These are phyloP conservation scores for Fusarium sp. DNA, from an alignment of 2,329 filamentous ascomycete species.

Conservation along the genomic window DNA sequence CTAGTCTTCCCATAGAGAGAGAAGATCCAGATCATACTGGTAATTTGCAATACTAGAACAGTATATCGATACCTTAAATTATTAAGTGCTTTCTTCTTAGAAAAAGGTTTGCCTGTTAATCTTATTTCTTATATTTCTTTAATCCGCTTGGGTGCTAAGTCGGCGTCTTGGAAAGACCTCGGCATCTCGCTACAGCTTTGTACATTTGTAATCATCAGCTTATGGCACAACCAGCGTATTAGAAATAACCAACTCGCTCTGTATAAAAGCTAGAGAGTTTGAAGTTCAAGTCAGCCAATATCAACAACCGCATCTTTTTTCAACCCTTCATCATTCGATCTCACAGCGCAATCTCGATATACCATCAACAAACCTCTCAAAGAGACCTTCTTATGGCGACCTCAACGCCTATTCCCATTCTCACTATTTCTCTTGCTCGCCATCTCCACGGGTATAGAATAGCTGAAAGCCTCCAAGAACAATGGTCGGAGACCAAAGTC, in stretches of 20 bases:
- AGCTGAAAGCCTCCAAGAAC: neutral
- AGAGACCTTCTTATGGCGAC: neutral
- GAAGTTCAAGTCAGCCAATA: accelerated
- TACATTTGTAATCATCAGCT: neutral
- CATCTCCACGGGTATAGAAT: conserved; percentile 1
- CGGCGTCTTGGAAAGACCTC: neutral
- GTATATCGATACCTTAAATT: too few relatives aligned
- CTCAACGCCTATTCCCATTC: neutral
- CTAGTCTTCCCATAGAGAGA: neutral
- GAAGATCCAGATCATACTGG: too few relatives aligned
- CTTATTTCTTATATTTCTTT: accelerated
- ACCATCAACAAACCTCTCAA: accelerated
- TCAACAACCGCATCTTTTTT: too few relatives aligned
- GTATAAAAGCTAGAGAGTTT: neutral
- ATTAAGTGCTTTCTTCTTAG: accelerated
- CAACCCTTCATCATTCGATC: accelerated
- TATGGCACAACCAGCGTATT: accelerated
- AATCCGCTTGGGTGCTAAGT: accelerated
- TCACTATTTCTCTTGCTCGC: conserved; percentile 7
- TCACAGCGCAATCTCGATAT: too few relatives aligned
- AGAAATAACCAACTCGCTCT: accelerated
- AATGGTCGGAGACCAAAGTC: conserved; percentile 10
- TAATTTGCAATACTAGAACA: accelerated
- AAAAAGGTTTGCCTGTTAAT: accelerated
- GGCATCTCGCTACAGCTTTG: neutral